Evolutionary conservation across 257 asterid genomes (phyloP).

Genomic region (Cinchona pubescens): DNA sequence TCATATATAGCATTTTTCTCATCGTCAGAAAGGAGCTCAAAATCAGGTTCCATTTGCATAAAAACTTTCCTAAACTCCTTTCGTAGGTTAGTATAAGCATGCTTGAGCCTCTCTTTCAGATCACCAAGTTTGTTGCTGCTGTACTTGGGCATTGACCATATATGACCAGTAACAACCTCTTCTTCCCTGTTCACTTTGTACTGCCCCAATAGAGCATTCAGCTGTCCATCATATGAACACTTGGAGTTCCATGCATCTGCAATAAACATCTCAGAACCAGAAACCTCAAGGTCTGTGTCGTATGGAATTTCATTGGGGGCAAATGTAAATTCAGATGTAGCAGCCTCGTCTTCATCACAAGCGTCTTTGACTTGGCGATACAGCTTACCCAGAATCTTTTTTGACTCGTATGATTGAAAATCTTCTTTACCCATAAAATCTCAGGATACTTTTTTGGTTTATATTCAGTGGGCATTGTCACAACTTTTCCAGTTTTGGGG

Average conservation of each 20-base stretch:
- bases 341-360: conserved; percentile 36
- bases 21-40: conserved; percentile 47
- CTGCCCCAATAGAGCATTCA: conserved; percentile 71
- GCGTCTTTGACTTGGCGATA: conserved; percentile 60
- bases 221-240: conserved; percentile 70
- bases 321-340: conserved; percentile 23
- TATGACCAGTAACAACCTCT: conserved; percentile 83
- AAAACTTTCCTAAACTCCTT: conserved; percentile 76
- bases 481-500: conserved; percentile 85
- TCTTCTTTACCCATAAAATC: conserved; percentile 89
- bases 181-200: conserved; percentile 74
- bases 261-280: conserved; percentile 46
- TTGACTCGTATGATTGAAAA: conserved; percentile 57
- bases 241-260: conserved; percentile 65
- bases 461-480: conserved; percentile 50
- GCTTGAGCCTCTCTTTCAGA: conserved; percentile 77
- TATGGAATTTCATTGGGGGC: conserved; percentile 35
- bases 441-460: conserved; percentile 80
- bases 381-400: conserved; percentile 67
- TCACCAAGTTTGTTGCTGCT: conserved; percentile 69
- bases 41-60: conserved; percentile 50
- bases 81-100: conserved; percentile 59
- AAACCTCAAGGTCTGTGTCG: conserved; percentile 59
- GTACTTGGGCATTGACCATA: conserved; percentile 85
- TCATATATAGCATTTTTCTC: conserved; percentile 60